Conservation (phyloP, 495 filamentous ascomycete species). For the Hyphodiscus hymeniophilus region DNA sequence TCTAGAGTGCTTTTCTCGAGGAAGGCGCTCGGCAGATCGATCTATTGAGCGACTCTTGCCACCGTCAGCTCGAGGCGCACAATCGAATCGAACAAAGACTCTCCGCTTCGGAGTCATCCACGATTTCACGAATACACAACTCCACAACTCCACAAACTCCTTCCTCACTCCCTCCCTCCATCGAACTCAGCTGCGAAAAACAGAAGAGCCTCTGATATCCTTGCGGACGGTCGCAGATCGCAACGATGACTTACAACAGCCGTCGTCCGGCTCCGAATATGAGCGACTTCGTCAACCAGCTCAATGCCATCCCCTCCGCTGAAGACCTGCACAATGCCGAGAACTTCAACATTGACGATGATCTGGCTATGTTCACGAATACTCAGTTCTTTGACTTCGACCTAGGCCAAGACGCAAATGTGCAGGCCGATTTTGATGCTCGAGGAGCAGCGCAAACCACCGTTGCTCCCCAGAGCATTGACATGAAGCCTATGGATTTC, state of each 20-base stretch:
- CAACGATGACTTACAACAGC: conserved; percentile 56
- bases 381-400: conserved; percentile 92
- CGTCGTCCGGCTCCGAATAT: conserved; percentile 76
- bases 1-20: no score
- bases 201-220: no score
- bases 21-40: no score
- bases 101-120: no score
- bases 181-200: no score
- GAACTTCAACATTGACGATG: conserved; percentile 57
- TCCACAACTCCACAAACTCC: no score
- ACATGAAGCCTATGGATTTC: conserved; percentile 24
- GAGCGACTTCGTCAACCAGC: conserved; percentile 76
- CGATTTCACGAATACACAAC: no score
- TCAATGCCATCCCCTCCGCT: conserved; percentile 67
- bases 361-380: conserved; percentile 87
- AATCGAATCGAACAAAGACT: no score
- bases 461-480: conserved; percentile 31
- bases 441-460: conserved; percentile 6
- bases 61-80: no score
- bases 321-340: conserved; percentile 48
- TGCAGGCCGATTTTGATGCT: conserved; percentile 18
- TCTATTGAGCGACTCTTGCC: no score
- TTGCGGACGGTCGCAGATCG: not conserved
- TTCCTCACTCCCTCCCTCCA: no score
- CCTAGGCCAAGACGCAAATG: conserved; percentile 34